Evolutionary conservation across 2,329 filamentous ascomycete species (phyloP).

Genomic region (Aureobasidium lini): DNA sequence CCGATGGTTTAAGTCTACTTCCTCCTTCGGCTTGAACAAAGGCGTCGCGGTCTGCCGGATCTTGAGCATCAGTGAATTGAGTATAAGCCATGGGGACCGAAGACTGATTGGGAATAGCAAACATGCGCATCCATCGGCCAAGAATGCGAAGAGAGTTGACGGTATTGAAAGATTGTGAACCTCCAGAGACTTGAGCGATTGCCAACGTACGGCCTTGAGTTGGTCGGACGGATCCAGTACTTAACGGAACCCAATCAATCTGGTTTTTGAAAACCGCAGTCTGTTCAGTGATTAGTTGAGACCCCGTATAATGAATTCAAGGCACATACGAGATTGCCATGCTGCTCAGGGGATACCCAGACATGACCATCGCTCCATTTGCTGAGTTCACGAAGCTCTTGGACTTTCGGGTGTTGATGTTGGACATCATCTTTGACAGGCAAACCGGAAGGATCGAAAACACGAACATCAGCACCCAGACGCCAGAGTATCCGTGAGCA

Average conservation of each 20-base stretch:
- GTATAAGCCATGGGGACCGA: slow-evolving; percentile 57
- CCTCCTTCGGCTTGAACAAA: slow-evolving; percentile 30
- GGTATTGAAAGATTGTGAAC: slow-evolving; percentile 60
- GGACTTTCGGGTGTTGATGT: slow-evolving; percentile 52
- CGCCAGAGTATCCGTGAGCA: slow-evolving; percentile 53
- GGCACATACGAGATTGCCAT: slow-evolving; percentile 50
- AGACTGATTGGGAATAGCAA: slow-evolving; percentile 58
- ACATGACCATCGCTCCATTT: slow-evolving; percentile 60
- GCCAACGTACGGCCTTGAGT: slow-evolving; percentile 59
- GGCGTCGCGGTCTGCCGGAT: slow-evolving; percentile 23
- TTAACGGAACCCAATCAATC: slow-evolving; percentile 62
- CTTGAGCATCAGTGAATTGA: slow-evolving; percentile 47
- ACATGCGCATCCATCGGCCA: slow-evolving; percentile 65
- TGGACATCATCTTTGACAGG: slow-evolving; percentile 57
- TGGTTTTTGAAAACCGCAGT: slow-evolving; percentile 63
- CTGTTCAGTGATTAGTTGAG: slow-evolving; percentile 21
- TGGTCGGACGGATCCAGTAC: slow-evolving; percentile 53
- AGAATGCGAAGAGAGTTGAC: slow-evolving; percentile 59
- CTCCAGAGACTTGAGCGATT: slow-evolving; percentile 56
- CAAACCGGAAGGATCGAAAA: slow-evolving; percentile 52
- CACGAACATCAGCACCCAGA: slow-evolving; percentile 58
- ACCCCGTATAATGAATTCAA: neutral
- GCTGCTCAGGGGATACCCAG: slow-evolving; percentile 60
- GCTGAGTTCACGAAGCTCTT: slow-evolving; percentile 54
- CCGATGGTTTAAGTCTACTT: slow-evolving; percentile 47